Evolutionary conservation across 352 stramenopile species (phyloP).

Genomic region (Pythium brachiatum): DNA sequence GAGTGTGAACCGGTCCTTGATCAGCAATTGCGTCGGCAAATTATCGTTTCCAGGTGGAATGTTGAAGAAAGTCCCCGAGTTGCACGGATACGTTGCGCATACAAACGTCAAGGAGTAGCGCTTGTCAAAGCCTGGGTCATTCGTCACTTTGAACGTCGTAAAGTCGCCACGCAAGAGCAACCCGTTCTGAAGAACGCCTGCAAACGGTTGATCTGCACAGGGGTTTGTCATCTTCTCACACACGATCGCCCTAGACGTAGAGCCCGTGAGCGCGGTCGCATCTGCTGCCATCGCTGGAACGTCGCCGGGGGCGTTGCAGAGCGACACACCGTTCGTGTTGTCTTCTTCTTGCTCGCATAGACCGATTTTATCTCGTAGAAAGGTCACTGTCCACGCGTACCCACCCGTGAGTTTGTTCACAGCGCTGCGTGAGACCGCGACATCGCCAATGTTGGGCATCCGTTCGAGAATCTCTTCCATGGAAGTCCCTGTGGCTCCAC

Average conservation of each 20-base stretch:
- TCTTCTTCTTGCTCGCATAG: slow-evolving; percentile 69
- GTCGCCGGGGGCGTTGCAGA: slow-evolving; percentile 94
- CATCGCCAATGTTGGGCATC: slow-evolving; percentile 93
- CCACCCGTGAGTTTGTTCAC: slow-evolving; percentile 89
- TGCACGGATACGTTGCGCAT: slow-evolving; percentile 31
- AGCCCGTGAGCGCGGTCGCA: slow-evolving; percentile 29
- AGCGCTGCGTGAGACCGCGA: slow-evolving; percentile 84
- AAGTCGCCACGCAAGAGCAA: slow-evolving; percentile 88
- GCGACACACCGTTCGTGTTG: slow-evolving; percentile 32
- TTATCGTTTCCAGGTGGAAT: slow-evolving; percentile 31
- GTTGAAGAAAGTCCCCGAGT: slow-evolving; percentile 22
- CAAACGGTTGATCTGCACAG: slow-evolving; percentile 10
- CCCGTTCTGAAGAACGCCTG: slow-evolving; percentile 40
- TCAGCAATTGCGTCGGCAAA: slow-evolving; percentile 33
- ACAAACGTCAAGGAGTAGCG: slow-evolving; percentile 41
- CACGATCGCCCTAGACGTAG: slow-evolving; percentile 29
- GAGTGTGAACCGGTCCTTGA: slow-evolving; percentile 56
- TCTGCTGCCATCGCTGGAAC: slow-evolving; percentile 78
- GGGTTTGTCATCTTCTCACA: slow-evolving; percentile 27
- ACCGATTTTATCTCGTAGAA: slow-evolving; percentile 83
- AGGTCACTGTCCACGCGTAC: slow-evolving; percentile 95
- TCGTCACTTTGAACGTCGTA: slow-evolving; percentile 79
- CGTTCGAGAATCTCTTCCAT: slow-evolving; percentile 95
- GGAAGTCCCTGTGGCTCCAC: slow-evolving; percentile 87
- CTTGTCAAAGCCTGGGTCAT: slow-evolving; percentile 55